Percentiles rank a stretch among this genome's conserved stretches.
These are phyloP conservation scores for Phytophthora foliorum DNA, from an alignment of 352 stramenopile genomes.

Conservation along the genomic window DNA sequence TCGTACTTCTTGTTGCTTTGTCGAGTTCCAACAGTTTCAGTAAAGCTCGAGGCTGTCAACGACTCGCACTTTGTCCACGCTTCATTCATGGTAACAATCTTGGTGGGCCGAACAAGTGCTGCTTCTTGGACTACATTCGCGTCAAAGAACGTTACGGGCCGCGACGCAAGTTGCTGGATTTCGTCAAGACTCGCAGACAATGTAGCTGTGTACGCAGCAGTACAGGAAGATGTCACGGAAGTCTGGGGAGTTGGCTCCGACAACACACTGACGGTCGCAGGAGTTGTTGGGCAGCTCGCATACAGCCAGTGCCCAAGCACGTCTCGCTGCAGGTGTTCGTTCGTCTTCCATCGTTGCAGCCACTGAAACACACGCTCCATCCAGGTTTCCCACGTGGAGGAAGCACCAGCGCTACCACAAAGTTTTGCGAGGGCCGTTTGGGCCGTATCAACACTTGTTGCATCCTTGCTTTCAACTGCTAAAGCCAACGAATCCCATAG, in stretches of 20 bases:
- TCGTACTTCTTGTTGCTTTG: slow-evolving; percentile 47
- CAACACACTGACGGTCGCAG: slow-evolving; percentile 28
- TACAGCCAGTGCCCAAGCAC: slow-evolving; percentile 76
- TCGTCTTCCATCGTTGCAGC: slow-evolving; percentile 58
- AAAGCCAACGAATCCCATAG: slow-evolving; percentile 52
- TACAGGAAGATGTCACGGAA: slow-evolving; percentile 39
- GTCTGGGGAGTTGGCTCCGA: slow-evolving; percentile 23
- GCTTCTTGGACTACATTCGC: slow-evolving; percentile 53
- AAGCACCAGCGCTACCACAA: slow-evolving; percentile 26
- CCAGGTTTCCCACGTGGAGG: slow-evolving; percentile 58
- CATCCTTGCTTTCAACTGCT: slow-evolving; percentile 27
- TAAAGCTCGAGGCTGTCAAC: slow-evolving; percentile 31
- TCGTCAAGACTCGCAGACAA: slow-evolving; percentile 49
- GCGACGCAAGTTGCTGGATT: slow-evolving; percentile 53
- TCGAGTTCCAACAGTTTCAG: slow-evolving; percentile 35
- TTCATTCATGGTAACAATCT: slow-evolving; percentile 49
- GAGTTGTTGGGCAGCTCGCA: slow-evolving; percentile 54
- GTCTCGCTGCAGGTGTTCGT: slow-evolving; percentile 66
- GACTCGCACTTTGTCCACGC: slow-evolving; percentile 43
- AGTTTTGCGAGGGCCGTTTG: slow-evolving; percentile 41
- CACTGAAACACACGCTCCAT: slow-evolving; percentile 67
- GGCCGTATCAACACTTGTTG: slow-evolving; percentile 10
- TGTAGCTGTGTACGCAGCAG: slow-evolving; percentile 35
- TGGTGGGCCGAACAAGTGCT: slow-evolving; percentile 51
- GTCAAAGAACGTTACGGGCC: slow-evolving; percentile 59